Evolutionary conservation across 768 basidiomycete genomes (phyloP).

Genomic region (Mycena haematopus): DNA sequence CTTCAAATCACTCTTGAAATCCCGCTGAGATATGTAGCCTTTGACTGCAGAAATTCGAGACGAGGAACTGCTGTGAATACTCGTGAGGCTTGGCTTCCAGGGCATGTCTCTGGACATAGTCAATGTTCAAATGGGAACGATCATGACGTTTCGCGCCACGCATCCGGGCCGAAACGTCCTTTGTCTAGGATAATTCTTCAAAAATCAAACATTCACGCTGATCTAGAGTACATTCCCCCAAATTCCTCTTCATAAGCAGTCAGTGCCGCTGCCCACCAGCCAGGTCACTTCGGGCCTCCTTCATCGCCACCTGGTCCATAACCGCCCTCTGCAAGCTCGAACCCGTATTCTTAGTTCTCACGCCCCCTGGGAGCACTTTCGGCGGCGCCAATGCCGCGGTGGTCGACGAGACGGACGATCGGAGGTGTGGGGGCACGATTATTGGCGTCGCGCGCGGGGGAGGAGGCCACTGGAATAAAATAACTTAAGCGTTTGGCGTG

Average conservation of each 20-base stretch:
- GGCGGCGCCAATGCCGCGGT: constrained; percentile 25
- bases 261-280: constrained; percentile 17
- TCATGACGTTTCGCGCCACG: too few relatives aligned
- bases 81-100: constrained; percentile 39
- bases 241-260: not conserved
- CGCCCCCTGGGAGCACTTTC: constrained; percentile 15
- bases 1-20: constrained; percentile 34
- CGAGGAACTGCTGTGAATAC: constrained; percentile 32
- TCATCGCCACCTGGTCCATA: constrained; percentile 76
- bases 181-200: too few relatives aligned
- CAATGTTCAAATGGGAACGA: too few relatives aligned
- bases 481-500: not conserved
- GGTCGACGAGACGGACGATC: constrained; percentile 32
- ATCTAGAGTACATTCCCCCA: constrained; percentile 3
- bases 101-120: constrained; percentile 47
- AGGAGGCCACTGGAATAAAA: constrained; percentile 72
- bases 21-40: constrained; percentile 55
- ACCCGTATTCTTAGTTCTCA: constrained; percentile 48
- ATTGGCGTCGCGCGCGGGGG: constrained; percentile 80
- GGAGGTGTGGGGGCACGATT: constrained; percentile 74
- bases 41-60: constrained; percentile 49
- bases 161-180: too few relatives aligned
- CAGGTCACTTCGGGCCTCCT: constrained; percentile 68
- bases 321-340: constrained; percentile 79
- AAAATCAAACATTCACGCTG: not conserved